Evolutionary conservation across 177 flowering plant species (phyloP), one percentile per base, ranked within the genome.

Genomic region (Vitis hybrid): DNA sequence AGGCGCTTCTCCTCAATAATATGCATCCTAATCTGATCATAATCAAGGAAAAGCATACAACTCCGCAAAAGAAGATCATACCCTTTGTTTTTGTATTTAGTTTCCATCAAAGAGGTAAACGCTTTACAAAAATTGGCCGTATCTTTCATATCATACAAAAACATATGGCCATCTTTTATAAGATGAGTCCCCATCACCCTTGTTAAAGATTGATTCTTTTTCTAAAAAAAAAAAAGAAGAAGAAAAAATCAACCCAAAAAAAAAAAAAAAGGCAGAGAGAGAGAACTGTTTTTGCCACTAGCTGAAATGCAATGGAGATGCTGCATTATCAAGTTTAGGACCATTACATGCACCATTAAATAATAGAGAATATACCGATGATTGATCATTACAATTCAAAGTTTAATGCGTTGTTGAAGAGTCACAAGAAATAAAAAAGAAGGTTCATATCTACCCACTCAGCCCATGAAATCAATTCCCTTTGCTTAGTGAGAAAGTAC

Each of bases 261-360:
- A 38, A 5, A 38, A 38, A 38, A 38, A 38, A 38, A 38, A 7
- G 47, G 47, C 47, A 8, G 47, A 38, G 47, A 38, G 11, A 53
- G 11, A 53, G 38, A 59, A 17, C 12, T 61, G 60, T 55, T 67
- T 9, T 56, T 55, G 15, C 72, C 73, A 70, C 73, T 69, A 64
- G 65, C 73, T 56, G 52, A 20, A 70, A 52, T 59, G 67, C 62
- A 59, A 53, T 24, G 60, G 10, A 71, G 71, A 71, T 76, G 71
- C 68, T 76, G 54, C 68, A 76, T 67, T 71, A 67, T 76, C 75
- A 61, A 11, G 47, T 52, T 38, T 70, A 65, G 69, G 65, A 69
- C 65, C 69, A 64, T 69, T 38, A 20, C 44, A 59, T 74, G 58
- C 77, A 57, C 62, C 58, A 75, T 75, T 75, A 51, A 59, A 62